Evolutionary conservation across 345 rosid species (phyloP).

Genomic region (Populus simonii): DNA sequence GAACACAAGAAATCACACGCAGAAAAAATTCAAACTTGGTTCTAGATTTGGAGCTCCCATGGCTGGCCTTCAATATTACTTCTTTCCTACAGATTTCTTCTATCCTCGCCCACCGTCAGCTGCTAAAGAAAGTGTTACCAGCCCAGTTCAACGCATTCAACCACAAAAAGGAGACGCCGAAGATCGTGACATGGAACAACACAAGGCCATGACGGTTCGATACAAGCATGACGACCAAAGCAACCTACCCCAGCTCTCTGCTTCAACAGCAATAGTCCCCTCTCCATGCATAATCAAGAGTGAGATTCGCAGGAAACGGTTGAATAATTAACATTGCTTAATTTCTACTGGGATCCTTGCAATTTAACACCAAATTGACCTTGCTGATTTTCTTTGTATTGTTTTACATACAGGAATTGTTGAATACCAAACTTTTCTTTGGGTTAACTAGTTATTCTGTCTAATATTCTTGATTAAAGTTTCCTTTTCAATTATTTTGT

Average conservation of each 20-base stretch:
- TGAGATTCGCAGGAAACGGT: background rate
- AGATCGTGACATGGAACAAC: background rate
- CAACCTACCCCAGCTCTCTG: background rate
- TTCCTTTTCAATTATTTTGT: no score
- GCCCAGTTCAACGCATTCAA: background rate
- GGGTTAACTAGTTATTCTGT: no score
- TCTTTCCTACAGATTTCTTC: conserved; percentile 23
- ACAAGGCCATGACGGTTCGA: background rate
- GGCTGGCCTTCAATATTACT: conserved; percentile 23
- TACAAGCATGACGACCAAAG: background rate
- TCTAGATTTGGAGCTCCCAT: background rate
- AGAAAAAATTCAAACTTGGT: background rate
- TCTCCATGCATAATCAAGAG: background rate
- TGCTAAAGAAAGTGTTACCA: background rate
- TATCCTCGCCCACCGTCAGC: conserved; percentile 13
- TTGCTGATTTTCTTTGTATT: no score
- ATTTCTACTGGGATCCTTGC: background rate
- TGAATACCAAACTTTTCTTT: no score
- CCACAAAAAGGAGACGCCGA: background rate
- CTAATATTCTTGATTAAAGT: no score
- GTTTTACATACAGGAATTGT: no score
- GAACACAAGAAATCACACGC: background rate
- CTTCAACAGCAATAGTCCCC: background rate
- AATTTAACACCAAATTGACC: no score
- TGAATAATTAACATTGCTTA: background rate